A percentile compares a stretch with the other conserved stretches of the same genome.
phyloP scores from a whole-genome alignment of 352 stramenopile species.

The Halophytophthora polymorphica region DNA sequence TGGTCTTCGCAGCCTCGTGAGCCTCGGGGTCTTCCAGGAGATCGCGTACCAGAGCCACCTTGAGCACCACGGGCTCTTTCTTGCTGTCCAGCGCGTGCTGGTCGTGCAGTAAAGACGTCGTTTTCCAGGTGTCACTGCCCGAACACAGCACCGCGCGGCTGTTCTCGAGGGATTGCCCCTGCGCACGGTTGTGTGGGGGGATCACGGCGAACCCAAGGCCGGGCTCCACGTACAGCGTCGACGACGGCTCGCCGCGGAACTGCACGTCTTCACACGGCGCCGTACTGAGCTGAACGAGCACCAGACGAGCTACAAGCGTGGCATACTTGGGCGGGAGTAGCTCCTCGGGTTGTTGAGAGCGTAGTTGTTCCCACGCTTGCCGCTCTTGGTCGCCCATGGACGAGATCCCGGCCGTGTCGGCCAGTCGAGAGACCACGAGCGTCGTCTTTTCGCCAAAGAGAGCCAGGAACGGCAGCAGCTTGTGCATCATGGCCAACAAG shows the following conservation, averaged over 20 bases:
- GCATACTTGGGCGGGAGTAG: slow-evolving; percentile 33
- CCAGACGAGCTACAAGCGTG: slow-evolving; percentile 32
- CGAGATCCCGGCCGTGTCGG: slow-evolving; percentile 10
- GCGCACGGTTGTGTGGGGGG: slow-evolving; percentile 24
- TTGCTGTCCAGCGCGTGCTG: slow-evolving; percentile 18
- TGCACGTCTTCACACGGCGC: slow-evolving; percentile 36
- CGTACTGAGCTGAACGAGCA: slow-evolving; percentile 39
- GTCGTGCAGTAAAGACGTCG: slow-evolving; percentile 22
- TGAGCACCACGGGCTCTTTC: slow-evolving; percentile 31
- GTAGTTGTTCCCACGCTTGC: slow-evolving; percentile 36
- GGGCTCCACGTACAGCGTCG: slow-evolving; percentile 27
- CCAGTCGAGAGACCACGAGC: slow-evolving; percentile 45
- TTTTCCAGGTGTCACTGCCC: slow-evolving; percentile 30
- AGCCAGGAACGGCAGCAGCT: slow-evolving; percentile 51
- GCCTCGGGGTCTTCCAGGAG: slow-evolving; percentile 26
- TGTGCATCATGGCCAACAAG: slow-evolving; percentile 41
- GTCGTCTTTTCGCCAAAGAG: slow-evolving; percentile 51
- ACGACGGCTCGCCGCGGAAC: slow-evolving; percentile 34
- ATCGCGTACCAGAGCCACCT: slow-evolving; percentile 30
- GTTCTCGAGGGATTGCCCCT: slow-evolving; percentile 9
- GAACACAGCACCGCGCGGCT: slow-evolving; percentile 31
- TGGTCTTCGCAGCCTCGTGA: slow-evolving; percentile 18
- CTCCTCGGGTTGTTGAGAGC: slow-evolving; percentile 22
- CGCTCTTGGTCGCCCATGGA: slow-evolving; percentile 31
- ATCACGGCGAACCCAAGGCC: slow-evolving; percentile 40